Base-by-base conservation (phyloP, 345 rosid genomes). In the Noccaea bulbosa region DNA sequence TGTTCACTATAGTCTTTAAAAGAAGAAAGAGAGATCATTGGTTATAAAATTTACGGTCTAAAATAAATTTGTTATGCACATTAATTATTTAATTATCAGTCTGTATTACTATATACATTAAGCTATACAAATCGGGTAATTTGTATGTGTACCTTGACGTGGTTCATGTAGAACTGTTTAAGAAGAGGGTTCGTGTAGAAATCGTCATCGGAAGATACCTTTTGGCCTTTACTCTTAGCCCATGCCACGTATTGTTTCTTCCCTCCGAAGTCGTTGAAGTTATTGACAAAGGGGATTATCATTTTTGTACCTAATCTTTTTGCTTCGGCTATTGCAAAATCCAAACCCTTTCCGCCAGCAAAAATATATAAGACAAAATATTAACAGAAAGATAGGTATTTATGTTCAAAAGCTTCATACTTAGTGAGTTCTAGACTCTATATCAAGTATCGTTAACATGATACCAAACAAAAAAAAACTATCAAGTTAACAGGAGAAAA, bases 1-100 rank as follows among this genome's bases (percentile, higher is more conserved):
- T 89, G 34, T 87, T 88, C 46, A 86, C 74, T 64, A 92, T 79
- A 1, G 87, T 78, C 92, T 20, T 20, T 20, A 20, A 20, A 20
- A 20, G 2, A 20, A 20, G 22, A 20, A 20, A 20, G 22, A 20
- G 22, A 20, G 22, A 20, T 20, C 22, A 64, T 55, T 34, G 4
- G 38, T 40, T 51, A 61, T 16, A 22, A 47, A 58, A 15, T 24
- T 44, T 37, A 27, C 10, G 27, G 67, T 70, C 10, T 40, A 35
- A 62, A 40, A 33, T 9, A 9, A 30, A 10, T 14, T 48, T 48
- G 45, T 39, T 40, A 50, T 39, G 47, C 37, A 47, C 40, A 39
- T 58, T 20, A 54, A 48, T 20, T 20, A 17, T 1, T 20, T 20
- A 20, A 20, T 20, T 20, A 48, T 20, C 22, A 20, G 22, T 20